Conservation (phyloP, 2,329 filamentous ascomycete genomes). For the Fusarium piperis region DNA sequence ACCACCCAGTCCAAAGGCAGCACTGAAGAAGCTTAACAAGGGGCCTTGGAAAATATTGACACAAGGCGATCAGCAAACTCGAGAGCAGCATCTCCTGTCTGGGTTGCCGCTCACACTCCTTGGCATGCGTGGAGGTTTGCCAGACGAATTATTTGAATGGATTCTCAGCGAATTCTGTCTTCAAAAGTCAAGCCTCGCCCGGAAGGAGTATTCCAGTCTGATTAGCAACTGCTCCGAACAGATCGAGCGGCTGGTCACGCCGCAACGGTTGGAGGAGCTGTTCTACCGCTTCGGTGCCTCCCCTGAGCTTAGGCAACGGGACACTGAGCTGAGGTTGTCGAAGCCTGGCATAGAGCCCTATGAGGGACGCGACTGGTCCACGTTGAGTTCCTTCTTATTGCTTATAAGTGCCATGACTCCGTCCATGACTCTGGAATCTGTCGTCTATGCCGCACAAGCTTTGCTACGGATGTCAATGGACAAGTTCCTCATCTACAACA, state of each 20-base stretch:
- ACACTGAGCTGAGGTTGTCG: conserved; percentile 31
- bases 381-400: conserved; percentile 54
- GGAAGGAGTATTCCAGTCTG: conserved; percentile 69
- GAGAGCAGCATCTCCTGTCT: conserved; percentile 69
- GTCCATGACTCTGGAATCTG: conserved; percentile 47
- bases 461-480: conserved; percentile 67
- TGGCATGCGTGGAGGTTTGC: conserved; percentile 51
- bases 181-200: conserved; percentile 65
- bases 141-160: conserved; percentile 75
- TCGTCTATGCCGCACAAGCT: conserved; percentile 54
- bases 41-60: conserved; percentile 60
- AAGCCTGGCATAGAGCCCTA: conserved; percentile 44
- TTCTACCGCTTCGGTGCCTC: conserved; percentile 69
- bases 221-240: conserved; percentile 57
- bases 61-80: conserved; percentile 54
- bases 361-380: conserved; percentile 56
- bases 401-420: conserved; percentile 53
- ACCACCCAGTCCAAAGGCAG: conserved; percentile 36
- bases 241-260: conserved; percentile 55
- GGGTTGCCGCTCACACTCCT: conserved; percentile 68
- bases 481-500: conserved; percentile 55
- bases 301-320: conserved; percentile 52
- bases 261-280: conserved; percentile 58
- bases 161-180: conserved; percentile 67
- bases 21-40: conserved; percentile 45